Conservation (phyloP, 139 green algal genomes). For the Chlorella vulgaris region DNA sequence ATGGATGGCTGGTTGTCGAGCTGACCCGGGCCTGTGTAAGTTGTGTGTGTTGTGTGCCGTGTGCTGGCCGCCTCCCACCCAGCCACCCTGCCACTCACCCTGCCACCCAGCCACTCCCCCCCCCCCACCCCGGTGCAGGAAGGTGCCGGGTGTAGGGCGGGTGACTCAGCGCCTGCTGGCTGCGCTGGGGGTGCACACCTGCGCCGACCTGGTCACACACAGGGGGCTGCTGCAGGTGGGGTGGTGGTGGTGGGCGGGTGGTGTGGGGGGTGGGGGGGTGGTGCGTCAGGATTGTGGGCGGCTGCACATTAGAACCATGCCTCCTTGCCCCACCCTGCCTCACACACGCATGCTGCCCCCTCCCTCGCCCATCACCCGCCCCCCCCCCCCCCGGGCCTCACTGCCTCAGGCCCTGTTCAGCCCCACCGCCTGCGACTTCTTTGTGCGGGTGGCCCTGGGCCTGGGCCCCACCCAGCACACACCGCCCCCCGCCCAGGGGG, state of each 20-base stretch:
- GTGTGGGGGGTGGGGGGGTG: neutral
- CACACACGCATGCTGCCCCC: neutral
- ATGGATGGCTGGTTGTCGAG: too few relatives aligned
- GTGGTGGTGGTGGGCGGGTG: neutral
- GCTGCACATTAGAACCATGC: too few relatives aligned
- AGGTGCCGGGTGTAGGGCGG: slow-evolving; percentile 80
- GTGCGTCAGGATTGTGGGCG: too few relatives aligned
- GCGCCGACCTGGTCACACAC: slow-evolving; percentile 64
- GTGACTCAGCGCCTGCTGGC: slow-evolving; percentile 77
- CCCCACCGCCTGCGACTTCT: slow-evolving; percentile 55
- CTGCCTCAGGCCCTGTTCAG: slow-evolving; percentile 65
- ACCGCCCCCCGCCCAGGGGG: slow-evolving; percentile 39
- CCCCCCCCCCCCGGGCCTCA: neutral
- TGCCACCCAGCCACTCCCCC: neutral
- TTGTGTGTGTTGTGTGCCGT: too few relatives aligned
- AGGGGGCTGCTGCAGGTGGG: slow-evolving; percentile 55
- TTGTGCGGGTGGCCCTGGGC: slow-evolving; percentile 67
- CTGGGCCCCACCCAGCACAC: slow-evolving; percentile 58
- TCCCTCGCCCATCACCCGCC: neutral
- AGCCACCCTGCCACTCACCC: neutral
- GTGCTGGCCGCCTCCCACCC: neutral
- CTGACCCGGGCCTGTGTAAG: too few relatives aligned
- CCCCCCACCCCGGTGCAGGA: slow-evolving; percentile 42
- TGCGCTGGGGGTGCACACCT: slow-evolving; percentile 63
- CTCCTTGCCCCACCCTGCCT: too few relatives aligned